phyloP scores from a whole-genome alignment of 106 monocot species.

The Dendrobium chrysotoxum region DNA sequence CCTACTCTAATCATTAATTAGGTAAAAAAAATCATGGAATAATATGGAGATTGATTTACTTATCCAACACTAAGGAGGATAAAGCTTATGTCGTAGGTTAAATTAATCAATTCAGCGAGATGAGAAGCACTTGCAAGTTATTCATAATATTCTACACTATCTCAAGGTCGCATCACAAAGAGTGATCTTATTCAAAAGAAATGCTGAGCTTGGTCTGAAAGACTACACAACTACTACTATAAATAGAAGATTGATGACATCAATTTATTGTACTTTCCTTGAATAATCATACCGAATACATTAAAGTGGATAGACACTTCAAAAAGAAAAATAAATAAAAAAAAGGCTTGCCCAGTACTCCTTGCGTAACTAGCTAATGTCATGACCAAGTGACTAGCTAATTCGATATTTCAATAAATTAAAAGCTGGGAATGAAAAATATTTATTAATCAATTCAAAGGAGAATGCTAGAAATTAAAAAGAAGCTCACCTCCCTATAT shows the following conservation, averaged over 20 bases:
- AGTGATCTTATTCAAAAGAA: not conserved
- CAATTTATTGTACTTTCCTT: not conserved
- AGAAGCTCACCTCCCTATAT: not conserved
- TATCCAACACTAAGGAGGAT: not conserved
- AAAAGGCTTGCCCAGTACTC: not conserved
- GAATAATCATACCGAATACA: not conserved
- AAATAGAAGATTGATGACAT: not conserved
- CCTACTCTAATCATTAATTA: not conserved
- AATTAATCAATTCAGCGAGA: not conserved
- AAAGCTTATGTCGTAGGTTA: not conserved
- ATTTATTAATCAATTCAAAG: not conserved
- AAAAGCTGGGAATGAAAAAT: not conserved
- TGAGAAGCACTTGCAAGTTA: not conserved
- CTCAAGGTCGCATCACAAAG: not conserved
- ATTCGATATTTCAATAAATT: not conserved
- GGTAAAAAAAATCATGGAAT: not conserved
- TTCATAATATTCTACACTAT: not conserved
- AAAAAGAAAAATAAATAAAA: too few species aligned
- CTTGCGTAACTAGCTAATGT: not conserved
- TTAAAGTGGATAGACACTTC: not conserved
- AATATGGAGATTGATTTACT: not conserved
- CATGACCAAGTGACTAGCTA: not conserved
- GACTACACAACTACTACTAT: not conserved
- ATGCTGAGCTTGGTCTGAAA: not conserved
- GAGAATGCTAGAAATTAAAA: not conserved